Evolutionary conservation across 2,329 filamentous ascomycete genomes (phyloP), one percentile per base, ranked within the genome.

Genomic region (Hypoxylon sp.): DNA sequence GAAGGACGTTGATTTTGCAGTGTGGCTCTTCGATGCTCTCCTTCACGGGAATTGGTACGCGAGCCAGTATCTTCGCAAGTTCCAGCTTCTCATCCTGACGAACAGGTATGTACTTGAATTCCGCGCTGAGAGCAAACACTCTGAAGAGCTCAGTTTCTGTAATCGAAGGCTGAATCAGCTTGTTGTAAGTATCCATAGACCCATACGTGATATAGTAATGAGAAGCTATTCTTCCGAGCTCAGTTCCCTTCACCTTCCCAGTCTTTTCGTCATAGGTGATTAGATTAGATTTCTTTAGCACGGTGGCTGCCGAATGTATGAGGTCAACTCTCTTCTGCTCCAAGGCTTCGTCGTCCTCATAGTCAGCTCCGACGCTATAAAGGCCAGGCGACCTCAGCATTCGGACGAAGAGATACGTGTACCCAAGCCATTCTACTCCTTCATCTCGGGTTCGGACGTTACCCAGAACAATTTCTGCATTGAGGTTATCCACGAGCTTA

Each of bases 71-170:
- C 78, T 98, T 97, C 4, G 93, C 93, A 55, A 99, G 84, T 79
- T 99, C 96, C 30, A 99, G 84, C 82, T 98, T 98, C 83, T 99
- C 96, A 73, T 99, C 96, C 75, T 97, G 94, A 42, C 96, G 91
- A 33, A 99, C 95, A 1, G 96, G 96, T 42, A 99, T 99, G 78
- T 97, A 99, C 79, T 97, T 98, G 85, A 99, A 99, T 78, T 99
- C 96, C 58, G 96, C 93, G 75, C 96, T 98, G 33, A 98, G 86
- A 11, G 96, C 91, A 76, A 99, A 99, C 26, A 99, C 90, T 42
- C 96, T 90, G 88, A 99, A 98, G 42, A 99, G 86, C 79, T 99
- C 96, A 69, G 99, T 97, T 4, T 92, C 92, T 24, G 92, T 93
- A 72, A 97, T 96, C 9, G 91, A 93, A 12, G 95, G 93, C 76